Evolutionary conservation across 176 grass and related monocot species (phyloP).

Genomic region (Pontederia paniculata): DNA sequence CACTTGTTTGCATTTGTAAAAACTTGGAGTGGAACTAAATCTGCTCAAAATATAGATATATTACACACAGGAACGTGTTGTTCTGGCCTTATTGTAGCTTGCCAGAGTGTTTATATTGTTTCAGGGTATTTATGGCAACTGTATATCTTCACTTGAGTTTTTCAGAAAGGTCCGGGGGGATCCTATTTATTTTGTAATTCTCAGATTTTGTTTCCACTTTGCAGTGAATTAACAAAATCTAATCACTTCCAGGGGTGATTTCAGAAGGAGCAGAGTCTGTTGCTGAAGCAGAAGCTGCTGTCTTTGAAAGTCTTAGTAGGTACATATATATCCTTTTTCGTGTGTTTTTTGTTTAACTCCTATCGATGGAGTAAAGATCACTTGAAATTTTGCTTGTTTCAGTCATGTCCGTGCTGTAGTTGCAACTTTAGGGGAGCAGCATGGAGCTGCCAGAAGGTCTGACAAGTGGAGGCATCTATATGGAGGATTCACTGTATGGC

Average conservation of each 20-base stretch:
- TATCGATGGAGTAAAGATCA: not conserved
- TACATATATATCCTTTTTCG: constrained; percentile 5
- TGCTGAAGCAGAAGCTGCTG: constrained; percentile 62
- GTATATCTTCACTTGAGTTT: too few relatives aligned
- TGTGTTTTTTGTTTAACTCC: not conserved
- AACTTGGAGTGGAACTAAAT: too few relatives aligned
- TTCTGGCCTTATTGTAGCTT: too few relatives aligned
- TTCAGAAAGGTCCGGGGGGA: too few relatives aligned
- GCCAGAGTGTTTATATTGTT: too few relatives aligned
- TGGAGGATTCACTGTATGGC: constrained; percentile 73
- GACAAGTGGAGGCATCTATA: constrained; percentile 80
- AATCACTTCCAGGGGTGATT: constrained; percentile 51
- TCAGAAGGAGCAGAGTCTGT: constrained; percentile 69
- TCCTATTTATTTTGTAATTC: not conserved
- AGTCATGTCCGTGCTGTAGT: constrained; percentile 80
- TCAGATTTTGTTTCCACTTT: constrained; percentile 2
- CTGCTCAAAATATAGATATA: too few relatives aligned
- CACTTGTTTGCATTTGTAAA: too few relatives aligned
- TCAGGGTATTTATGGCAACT: too few relatives aligned
- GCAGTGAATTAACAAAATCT: constrained; percentile 21
- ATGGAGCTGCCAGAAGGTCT: constrained; percentile 75
- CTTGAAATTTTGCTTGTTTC: constrained; percentile 2
- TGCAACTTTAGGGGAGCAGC: constrained; percentile 64
- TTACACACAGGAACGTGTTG: too few relatives aligned
- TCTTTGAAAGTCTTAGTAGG: constrained; percentile 91